A percentile compares a stretch with the other conserved stretches of the same genome.
Evolutionary conservation across 331 rosid genomes (phyloP).

Genomic region (Spiraea crenata): DNA sequence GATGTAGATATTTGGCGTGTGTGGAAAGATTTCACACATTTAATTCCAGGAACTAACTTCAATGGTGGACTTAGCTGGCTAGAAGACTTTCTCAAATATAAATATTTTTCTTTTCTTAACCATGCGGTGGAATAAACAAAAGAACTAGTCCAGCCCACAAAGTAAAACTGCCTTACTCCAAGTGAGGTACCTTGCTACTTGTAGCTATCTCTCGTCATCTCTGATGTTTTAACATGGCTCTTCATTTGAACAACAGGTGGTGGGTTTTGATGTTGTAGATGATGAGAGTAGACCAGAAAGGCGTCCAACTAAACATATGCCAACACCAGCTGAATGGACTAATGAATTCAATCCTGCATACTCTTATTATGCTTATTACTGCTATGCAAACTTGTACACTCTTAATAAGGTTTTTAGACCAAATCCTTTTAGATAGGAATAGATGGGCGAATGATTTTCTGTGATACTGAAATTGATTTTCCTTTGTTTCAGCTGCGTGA

Average conservation of each 20-base stretch:
- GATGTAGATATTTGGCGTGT: background rate
- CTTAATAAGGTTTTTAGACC: conserved; percentile 59
- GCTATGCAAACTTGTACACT: conserved; percentile 65
- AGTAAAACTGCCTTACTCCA: no score
- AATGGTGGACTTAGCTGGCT: conserved; percentile 3
- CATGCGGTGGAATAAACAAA: background rate
- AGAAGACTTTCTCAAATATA: background rate
- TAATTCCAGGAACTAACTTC: background rate
- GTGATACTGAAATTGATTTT: conserved; percentile 9
- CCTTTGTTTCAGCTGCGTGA: conserved; percentile 65
- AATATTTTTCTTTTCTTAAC: background rate
- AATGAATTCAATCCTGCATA: conserved; percentile 77
- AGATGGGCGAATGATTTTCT: background rate
- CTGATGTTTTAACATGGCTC: background rate
- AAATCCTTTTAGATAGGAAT: background rate
- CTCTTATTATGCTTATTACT: conserved; percentile 66
- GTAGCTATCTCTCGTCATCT: background rate
- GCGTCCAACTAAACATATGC: conserved; percentile 85
- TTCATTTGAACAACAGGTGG: conserved; percentile 48
- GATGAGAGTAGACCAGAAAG: conserved; percentile 87
- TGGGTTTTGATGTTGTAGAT: conserved; percentile 75
- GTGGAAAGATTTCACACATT: background rate
- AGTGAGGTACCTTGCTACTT: background rate
- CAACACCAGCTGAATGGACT: conserved; percentile 72
- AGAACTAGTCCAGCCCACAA: no score